Conservation (phyloP, 257 asterid species). For the Striga asiatica region DNA sequence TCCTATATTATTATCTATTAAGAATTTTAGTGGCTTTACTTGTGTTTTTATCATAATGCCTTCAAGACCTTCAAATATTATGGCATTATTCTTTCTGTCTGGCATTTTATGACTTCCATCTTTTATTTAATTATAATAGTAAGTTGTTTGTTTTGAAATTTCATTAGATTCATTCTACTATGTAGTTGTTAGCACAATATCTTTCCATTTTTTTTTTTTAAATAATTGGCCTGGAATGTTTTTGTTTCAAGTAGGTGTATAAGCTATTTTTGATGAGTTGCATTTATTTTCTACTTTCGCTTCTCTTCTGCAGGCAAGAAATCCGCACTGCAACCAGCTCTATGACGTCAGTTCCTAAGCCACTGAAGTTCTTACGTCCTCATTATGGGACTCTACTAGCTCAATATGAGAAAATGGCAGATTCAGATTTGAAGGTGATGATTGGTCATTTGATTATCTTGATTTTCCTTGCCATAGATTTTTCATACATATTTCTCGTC, state of each 20-base stretch:
- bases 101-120: too few species aligned
- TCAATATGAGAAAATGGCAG: conserved; percentile 55
- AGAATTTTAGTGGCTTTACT: too few species aligned
- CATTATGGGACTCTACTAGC: conserved; percentile 83
- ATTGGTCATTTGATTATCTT: conserved; percentile 8
- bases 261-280: background rate
- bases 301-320: conserved; percentile 51
- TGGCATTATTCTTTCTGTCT: too few species aligned
- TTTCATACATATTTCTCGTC: background rate
- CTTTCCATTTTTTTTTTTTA: too few species aligned
- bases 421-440: conserved; percentile 64
- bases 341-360: conserved; percentile 97
- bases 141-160: too few species aligned
- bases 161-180: too few species aligned
- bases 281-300: background rate
- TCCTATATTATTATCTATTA: too few species aligned
- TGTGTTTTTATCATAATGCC: too few species aligned
- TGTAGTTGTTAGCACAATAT: too few species aligned
- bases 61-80: too few species aligned
- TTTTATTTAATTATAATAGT: too few species aligned
- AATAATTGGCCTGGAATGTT: background rate
- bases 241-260: background rate
- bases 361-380: conserved; percentile 88
- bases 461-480: background rate
- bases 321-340: conserved; percentile 93